phyloP scores from a whole-genome alignment of 768 basidiomycete genomes.

The Lentinula raphanica region DNA sequence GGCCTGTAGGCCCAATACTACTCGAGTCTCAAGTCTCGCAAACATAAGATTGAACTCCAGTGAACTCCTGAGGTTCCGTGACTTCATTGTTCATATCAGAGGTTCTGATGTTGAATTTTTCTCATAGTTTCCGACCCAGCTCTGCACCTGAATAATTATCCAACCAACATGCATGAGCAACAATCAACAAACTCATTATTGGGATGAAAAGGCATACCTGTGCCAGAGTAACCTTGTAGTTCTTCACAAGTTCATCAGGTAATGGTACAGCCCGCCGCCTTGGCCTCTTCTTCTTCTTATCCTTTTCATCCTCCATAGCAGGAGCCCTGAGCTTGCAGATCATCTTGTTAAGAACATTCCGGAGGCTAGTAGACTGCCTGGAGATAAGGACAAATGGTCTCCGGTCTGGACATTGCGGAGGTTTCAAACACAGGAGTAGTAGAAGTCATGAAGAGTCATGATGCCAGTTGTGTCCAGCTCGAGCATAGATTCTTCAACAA shows the following conservation, averaged over 20 bases:
- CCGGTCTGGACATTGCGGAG: slow-evolving; percentile 95
- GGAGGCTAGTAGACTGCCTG: no score
- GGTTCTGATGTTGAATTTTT: slow-evolving; percentile 73
- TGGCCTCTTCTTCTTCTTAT: slow-evolving; percentile 78
- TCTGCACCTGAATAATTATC: slow-evolving; percentile 92
- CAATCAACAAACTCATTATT: neutral
- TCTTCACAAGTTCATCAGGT: slow-evolving; percentile 63
- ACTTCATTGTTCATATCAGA: slow-evolving; percentile 93
- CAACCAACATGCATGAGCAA: slow-evolving; percentile 43
- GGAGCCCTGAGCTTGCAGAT: slow-evolving; percentile 84
- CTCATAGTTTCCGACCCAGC: slow-evolving; percentile 83
- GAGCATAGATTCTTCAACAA: slow-evolving; percentile 97
- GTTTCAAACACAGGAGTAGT: slow-evolving; percentile 92
- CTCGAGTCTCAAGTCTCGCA: no score
- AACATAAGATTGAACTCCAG: slow-evolving; percentile 99
- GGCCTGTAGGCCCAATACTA: slow-evolving; percentile 95
- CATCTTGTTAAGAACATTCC: no score
- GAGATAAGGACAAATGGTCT: no score
- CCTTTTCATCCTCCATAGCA: slow-evolving; percentile 49
- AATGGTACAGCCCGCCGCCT: slow-evolving; percentile 66
- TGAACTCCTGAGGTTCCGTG: slow-evolving; percentile 90
- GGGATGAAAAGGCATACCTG: slow-evolving; percentile 51
- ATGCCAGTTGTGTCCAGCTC: slow-evolving; percentile 98
- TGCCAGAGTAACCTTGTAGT: slow-evolving; percentile 83
- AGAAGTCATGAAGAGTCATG: no score